phyloP scores from a whole-genome alignment of 2,329 filamentous ascomycete genomes.

The Xylaria arbuscula region DNA sequence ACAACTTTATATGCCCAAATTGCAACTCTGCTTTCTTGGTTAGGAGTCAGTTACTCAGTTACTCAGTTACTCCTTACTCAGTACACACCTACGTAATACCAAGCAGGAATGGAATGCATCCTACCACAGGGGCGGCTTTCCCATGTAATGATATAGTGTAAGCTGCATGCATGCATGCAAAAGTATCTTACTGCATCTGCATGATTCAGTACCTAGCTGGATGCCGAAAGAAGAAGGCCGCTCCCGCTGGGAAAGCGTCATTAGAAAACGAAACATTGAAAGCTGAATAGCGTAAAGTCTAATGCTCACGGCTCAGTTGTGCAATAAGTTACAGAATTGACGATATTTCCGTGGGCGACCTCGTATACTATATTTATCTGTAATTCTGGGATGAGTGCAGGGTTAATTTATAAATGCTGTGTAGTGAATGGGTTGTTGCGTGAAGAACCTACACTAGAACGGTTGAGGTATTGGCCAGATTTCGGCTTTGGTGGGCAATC shows the following conservation, averaged over 20 bases:
- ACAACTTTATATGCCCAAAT: too few relatives aligned
- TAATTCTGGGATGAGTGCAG: neutral
- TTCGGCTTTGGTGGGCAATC: too few relatives aligned
- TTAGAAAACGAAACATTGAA: neutral
- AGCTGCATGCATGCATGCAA: constrained; percentile 4
- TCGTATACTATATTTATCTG: neutral
- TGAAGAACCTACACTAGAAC: too few relatives aligned
- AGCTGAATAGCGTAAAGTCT: neutral
- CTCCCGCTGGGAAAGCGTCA: neutral
- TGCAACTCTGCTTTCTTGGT: too few relatives aligned
- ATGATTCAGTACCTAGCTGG: neutral
- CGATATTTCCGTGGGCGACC: neutral
- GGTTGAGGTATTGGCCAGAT: too few relatives aligned
- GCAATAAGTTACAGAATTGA: neutral
- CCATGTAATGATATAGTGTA: neutral
- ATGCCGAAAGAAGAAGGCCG: neutral
- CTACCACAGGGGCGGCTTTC: neutral
- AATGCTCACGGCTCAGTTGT: neutral
- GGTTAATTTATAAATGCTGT: neutral
- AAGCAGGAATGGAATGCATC: neutral
- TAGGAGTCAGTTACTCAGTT: too few relatives aligned
- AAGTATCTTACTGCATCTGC: neutral
- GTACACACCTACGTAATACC: neutral
- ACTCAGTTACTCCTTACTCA: too few relatives aligned
- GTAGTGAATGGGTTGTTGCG: neutral